Evolutionary conservation across 2,329 filamentous ascomycete species (phyloP), one percentile per base, ranked within the genome.

Genomic region (Hymenoscyphus scutula): DNA sequence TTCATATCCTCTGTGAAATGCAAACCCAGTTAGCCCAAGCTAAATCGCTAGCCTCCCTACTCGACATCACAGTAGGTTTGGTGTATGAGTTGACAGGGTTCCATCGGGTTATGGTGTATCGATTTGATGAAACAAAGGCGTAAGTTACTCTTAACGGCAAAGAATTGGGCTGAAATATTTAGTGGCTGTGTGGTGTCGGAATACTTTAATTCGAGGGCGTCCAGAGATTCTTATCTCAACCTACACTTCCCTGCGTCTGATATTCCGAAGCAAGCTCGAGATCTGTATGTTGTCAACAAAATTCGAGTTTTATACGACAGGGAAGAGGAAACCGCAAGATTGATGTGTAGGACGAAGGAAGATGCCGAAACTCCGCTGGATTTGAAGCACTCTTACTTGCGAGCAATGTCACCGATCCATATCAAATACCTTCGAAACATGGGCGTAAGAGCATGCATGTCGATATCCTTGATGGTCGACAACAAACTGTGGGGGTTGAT

Each of bases 401-500:
- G 92, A 56, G 91, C 92, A 66, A 96, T 96, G 85, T 94, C 91
- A 0, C 91, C 92, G 0, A 92, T 96, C 48, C 91, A 95, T 71
- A 75, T 96, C 62, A 95, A 95, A 72, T 96, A 96, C 68, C 80
- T 96, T 2, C 83, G 78, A 13, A 91, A 96, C 73, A 96, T 96
- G 91, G 88, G 87, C 3, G 91, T 96, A 0, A 86, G 91, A 13
- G 91, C 91, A 0, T 95, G 91, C 66, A 96, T 96, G 91, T 96
- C 92, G 0, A 92, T 96, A 64, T 95, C 91, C 1, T 89, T 96
- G 71, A 94, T 91, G 64, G 89, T 90, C 0, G 93, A 95, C 69
- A 82, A 85, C 68, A 89, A 95, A 68, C 77, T 96, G 0, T 96
- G 92, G 92, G 92, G 92, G 0, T 78, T 96, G 29, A 92, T 96